These are phyloP conservation scores for Carex pumila DNA, from an alignment of 176 grass and related monocot species.

Conservation along the genomic window DNA sequence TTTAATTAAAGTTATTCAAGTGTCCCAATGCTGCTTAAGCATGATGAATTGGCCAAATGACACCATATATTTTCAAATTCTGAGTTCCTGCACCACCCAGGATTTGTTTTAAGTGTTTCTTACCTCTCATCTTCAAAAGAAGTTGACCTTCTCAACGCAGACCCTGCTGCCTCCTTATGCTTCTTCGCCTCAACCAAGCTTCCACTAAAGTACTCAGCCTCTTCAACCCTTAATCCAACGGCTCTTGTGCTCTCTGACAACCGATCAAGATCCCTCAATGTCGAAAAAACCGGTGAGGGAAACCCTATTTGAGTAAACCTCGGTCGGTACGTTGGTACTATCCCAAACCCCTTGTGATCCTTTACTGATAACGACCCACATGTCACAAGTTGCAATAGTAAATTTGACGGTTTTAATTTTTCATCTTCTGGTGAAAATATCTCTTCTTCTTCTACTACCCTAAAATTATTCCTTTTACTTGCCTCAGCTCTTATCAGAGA, in stretches of 20 bases:
- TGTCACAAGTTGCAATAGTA: constrained; percentile 86
- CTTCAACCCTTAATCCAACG: constrained; percentile 38
- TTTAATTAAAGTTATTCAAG: not conserved
- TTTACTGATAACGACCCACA: constrained; percentile 86
- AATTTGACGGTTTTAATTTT: constrained; percentile 73
- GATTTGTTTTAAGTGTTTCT: not conserved
- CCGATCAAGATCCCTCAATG: constrained; percentile 37
- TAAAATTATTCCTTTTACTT: constrained; percentile 54
- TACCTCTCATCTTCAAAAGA: constrained; percentile 80
- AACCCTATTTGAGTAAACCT: constrained; percentile 74
- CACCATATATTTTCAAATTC: not conserved
- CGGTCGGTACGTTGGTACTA: constrained; percentile 72
- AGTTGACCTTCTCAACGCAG: constrained; percentile 39
- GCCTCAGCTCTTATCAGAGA: constrained; percentile 84
- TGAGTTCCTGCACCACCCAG: not conserved
- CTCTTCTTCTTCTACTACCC: constrained; percentile 56
- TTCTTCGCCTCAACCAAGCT: constrained; percentile 46
- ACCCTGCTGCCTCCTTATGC: constrained; percentile 33
- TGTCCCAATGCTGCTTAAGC: not conserved
- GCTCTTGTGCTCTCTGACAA: constrained; percentile 48
- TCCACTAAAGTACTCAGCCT: constrained; percentile 55
- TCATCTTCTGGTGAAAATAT: constrained; percentile 31
- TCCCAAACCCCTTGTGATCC: constrained; percentile 68
- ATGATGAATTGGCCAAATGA: not conserved
- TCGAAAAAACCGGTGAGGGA: constrained; percentile 59